Evolutionary conservation across 1,139 yeast genomes (phyloP).

Genomic region (Groenewaldozyma auringiensis): DNA sequence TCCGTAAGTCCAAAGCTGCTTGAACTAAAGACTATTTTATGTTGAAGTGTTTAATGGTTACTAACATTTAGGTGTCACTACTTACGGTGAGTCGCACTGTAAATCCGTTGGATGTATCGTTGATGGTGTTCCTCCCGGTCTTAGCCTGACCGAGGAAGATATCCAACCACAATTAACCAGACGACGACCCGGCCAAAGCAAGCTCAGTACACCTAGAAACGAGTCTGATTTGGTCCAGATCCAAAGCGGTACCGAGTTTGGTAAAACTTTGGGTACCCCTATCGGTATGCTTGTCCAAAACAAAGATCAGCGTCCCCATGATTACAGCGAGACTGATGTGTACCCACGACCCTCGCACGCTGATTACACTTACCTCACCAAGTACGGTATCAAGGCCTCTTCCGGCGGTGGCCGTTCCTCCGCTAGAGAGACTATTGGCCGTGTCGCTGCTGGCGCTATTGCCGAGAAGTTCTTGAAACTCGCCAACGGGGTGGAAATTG

Average conservation of each 20-base stretch:
- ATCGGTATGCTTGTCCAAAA: constrained; percentile 87
- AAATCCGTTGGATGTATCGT: constrained; percentile 98
- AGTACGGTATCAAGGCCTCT: constrained; percentile 87
- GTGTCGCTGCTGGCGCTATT: constrained; percentile 98
- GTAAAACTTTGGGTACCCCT: constrained; percentile 89
- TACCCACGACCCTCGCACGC: constrained; percentile 99
- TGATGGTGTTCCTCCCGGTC: constrained; percentile 96
- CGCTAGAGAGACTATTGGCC: constrained; percentile 95
- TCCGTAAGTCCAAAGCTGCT: too few relatives aligned
- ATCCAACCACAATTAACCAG: constrained; percentile 93
- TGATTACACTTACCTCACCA: constrained; percentile 83
- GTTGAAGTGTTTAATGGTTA: not conserved
- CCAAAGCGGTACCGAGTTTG: constrained; percentile 91
- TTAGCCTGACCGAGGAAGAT: constrained; percentile 74
- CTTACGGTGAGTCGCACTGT: constrained; percentile 98
- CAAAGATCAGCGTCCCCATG: constrained; percentile 95
- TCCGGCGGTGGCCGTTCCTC: constrained; percentile 97
- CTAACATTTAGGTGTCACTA: constrained; percentile 53
- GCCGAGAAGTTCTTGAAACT: constrained; percentile 83
- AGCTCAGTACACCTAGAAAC: constrained; percentile 85
- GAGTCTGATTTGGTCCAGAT: constrained; percentile 89
- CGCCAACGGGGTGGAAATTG: constrained; percentile 82
- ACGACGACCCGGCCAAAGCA: constrained; percentile 96
- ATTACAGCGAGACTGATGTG: constrained; percentile 87
- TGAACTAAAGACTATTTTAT: not conserved